Percentiles rank a stretch among this genome's conserved stretches.
phyloP scores from a whole-genome alignment of 306 rosid species.

The Acacia confusa region DNA sequence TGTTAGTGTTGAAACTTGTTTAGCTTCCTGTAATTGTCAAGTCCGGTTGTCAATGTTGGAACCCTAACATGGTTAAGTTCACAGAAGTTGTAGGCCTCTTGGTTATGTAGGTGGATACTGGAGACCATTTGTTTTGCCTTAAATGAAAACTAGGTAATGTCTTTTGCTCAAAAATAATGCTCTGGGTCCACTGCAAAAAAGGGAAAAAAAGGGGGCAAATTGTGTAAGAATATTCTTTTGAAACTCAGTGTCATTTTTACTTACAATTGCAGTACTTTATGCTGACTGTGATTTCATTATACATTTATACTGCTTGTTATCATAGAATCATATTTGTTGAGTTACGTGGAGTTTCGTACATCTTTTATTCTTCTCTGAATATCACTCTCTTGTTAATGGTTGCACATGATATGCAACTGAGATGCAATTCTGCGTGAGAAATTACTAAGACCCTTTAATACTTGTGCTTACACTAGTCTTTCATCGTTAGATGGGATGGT shows the following conservation, averaged over 20 bases:
- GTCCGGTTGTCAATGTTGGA: slow-evolving; percentile 27
- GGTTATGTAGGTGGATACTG: background rate
- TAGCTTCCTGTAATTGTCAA: slow-evolving; percentile 16
- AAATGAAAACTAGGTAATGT: background rate
- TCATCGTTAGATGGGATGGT: slow-evolving; percentile 14
- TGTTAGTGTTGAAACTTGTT: slow-evolving; percentile 22
- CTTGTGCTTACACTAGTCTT: background rate
- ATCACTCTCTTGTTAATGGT: slow-evolving; percentile 9
- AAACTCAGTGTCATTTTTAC: background rate
- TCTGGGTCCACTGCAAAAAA: background rate
- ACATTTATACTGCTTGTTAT: background rate
- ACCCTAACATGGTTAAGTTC: slow-evolving; percentile 27
- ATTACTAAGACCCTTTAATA: background rate
- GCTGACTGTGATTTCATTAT: background rate
- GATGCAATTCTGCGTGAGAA: background rate
- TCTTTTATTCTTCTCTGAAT: slow-evolving; percentile 17
- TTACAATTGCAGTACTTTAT: slow-evolving; percentile 6
- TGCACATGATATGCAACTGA: slow-evolving; percentile 12
- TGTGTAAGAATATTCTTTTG: background rate
- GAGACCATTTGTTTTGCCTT: background rate
- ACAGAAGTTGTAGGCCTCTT: background rate
- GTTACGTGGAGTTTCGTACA: background rate
- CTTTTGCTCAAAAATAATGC: background rate
- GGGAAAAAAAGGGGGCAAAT: background rate
- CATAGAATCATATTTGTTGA: background rate